Conservation (phyloP, 148 eudicot genomes). For the Amaranthus cruentus region DNA sequence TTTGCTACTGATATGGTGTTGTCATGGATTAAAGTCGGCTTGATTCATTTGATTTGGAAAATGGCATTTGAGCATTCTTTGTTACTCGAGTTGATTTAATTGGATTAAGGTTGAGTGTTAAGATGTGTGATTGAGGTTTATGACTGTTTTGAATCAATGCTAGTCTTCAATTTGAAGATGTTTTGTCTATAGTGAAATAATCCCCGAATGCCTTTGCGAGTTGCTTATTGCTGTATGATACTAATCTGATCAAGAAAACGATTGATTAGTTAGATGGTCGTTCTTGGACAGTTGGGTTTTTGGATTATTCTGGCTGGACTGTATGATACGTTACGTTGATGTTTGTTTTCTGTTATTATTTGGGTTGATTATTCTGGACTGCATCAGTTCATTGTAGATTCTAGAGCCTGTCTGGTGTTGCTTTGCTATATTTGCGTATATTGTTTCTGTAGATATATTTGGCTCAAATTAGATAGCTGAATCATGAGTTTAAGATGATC, state of each 20-base stretch:
- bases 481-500: background rate
- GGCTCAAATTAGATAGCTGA: background rate
- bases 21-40: background rate
- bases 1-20: background rate
- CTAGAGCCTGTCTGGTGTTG: background rate
- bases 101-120: background rate
- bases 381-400: background rate
- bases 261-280: background rate
- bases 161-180: background rate
- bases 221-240: background rate
- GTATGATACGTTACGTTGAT: background rate
- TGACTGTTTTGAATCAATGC: background rate
- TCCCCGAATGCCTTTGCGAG: background rate
- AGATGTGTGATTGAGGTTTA: background rate
- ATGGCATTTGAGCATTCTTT: background rate
- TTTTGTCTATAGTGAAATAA: background rate
- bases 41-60: background rate
- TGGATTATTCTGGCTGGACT: background rate
- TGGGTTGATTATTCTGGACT: background rate
- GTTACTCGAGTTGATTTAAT: background rate
- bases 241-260: background rate
- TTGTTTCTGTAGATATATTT: background rate
- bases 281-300: background rate
- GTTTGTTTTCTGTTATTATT: background rate
- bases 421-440: background rate